phyloP scores from a whole-genome alignment of 1,139 yeast species.

The Diutina rugosa region DNA sequence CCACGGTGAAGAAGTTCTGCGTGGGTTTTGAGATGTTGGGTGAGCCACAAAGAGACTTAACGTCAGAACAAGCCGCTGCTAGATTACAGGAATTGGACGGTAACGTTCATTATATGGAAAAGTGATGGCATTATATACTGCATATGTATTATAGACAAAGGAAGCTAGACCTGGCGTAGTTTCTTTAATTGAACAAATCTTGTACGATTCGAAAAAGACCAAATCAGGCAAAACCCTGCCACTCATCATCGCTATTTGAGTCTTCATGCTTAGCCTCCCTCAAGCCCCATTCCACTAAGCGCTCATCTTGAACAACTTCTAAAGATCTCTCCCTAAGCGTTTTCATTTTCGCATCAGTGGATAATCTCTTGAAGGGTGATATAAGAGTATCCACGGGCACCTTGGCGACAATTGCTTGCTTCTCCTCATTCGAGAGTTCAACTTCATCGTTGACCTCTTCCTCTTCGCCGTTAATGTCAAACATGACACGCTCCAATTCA shows the following conservation, averaged over 20 bases:
- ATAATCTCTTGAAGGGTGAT: constrained; percentile 44
- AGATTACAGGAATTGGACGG: constrained; percentile 34
- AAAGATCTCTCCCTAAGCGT: constrained; percentile 53
- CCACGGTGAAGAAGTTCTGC: constrained; percentile 63
- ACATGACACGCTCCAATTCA: constrained; percentile 59
- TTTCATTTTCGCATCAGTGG: constrained; percentile 39
- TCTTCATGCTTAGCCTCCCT: constrained; percentile 13
- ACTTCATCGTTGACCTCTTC: constrained; percentile 13
- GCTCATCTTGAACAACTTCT: constrained; percentile 53
- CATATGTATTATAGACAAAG: neutral
- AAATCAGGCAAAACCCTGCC: constrained; percentile 7
- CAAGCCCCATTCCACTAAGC: constrained; percentile 58
- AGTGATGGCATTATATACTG: neutral
- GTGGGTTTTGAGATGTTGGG: constrained; percentile 75
- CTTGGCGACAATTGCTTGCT: constrained; percentile 19
- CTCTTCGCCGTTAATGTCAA: constrained; percentile 21
- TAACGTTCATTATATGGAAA: constrained; percentile 14
- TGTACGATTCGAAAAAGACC: neutral
- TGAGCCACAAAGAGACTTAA: constrained; percentile 67
- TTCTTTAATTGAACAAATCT: neutral
- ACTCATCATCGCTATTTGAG: constrained; percentile 11
- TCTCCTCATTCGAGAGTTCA: constrained; percentile 7
- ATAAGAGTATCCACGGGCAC: constrained; percentile 47
- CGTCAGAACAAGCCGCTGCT: constrained; percentile 64
- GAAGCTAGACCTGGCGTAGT: neutral